These are phyloP conservation scores for Haplosporangium sp. DNA, from an alignment of 371 early-diverging fungal genomes.

Conservation along the genomic window DNA sequence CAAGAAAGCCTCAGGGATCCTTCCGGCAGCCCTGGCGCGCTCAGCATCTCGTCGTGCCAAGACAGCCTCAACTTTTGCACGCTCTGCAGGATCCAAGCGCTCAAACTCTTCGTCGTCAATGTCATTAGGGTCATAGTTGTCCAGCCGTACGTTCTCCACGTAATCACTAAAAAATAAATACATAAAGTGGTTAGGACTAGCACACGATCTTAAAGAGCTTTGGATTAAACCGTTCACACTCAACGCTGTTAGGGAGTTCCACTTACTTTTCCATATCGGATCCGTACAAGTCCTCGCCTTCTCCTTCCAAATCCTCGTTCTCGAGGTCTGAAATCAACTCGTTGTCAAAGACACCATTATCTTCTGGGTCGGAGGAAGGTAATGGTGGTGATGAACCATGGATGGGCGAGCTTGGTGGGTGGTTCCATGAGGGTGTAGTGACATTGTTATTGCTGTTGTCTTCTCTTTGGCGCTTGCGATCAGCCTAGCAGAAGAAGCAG, in stretches of 20 bases:
- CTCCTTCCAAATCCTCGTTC: slow-evolving; percentile 72
- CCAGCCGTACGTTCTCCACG: slow-evolving; percentile 74
- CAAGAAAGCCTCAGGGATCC: slow-evolving; percentile 89
- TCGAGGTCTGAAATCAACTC: slow-evolving; percentile 55
- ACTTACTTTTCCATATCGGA: slow-evolving; percentile 77
- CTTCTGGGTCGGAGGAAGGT: slow-evolving; percentile 51
- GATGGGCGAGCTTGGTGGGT: slow-evolving; percentile 42
- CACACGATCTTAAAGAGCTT: too few relatives aligned
- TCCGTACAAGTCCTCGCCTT: slow-evolving; percentile 89
- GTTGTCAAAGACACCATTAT: slow-evolving; percentile 39
- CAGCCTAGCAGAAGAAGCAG: slow-evolving; percentile 33
- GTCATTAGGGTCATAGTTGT: slow-evolving; percentile 82
- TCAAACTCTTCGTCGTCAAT: slow-evolving; percentile 85
- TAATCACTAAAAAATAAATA: slow-evolving; percentile 72
- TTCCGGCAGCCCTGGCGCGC: slow-evolving; percentile 73
- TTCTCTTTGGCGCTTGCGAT: slow-evolving; percentile 55
- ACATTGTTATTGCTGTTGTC: slow-evolving; percentile 51
- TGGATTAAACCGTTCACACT: too few relatives aligned
- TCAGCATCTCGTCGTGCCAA: slow-evolving; percentile 87
- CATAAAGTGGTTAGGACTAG: slow-evolving; percentile 37
- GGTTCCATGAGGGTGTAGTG: slow-evolving; percentile 36
- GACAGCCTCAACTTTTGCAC: slow-evolving; percentile 81
- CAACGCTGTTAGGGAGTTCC: too few relatives aligned
- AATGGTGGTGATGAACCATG: slow-evolving; percentile 42
- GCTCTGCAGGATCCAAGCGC: slow-evolving; percentile 73